phyloP scores from a whole-genome alignment of 2,329 filamentous ascomycete species.

The Nannizzia gypsea region DNA sequence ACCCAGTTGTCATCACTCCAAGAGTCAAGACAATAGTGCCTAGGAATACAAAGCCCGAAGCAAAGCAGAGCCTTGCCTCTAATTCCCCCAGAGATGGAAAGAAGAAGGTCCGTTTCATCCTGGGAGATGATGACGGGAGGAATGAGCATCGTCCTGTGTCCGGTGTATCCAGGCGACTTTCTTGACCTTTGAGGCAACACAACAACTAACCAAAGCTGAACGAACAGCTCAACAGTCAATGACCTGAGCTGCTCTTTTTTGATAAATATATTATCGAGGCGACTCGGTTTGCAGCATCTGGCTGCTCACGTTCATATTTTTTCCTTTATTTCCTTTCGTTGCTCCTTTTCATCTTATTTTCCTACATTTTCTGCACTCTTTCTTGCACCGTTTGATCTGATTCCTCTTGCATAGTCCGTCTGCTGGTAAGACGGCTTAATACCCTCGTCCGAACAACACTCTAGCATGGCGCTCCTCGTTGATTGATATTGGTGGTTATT shows the following conservation, averaged over 20 bases:
- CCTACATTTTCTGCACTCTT: not conserved
- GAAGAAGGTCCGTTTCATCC: not conserved
- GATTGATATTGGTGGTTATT: not conserved
- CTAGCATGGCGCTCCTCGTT: not conserved
- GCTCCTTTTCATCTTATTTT: not conserved
- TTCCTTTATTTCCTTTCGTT: too few relatives aligned
- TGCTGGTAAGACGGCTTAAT: not conserved
- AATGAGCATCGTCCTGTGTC: not conserved
- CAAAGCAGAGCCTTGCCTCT: not conserved
- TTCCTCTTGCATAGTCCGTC: not conserved
- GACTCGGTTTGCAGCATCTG: not conserved
- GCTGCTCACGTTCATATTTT: not conserved
- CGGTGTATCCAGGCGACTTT: not conserved
- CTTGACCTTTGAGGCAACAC: not conserved
- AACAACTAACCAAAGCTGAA: not conserved
- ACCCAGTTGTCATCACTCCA: not conserved
- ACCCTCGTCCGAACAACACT: not conserved
- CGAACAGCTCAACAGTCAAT: not conserved
- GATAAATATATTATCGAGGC: not conserved
- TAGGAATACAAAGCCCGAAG: not conserved
- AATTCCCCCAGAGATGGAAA: not conserved
- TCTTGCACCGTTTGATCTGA: not conserved
- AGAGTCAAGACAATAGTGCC: not conserved
- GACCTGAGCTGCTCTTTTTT: too few relatives aligned
- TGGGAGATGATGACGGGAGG: not conserved